These are phyloP conservation scores for Fusarium austroafricanum DNA, from an alignment of 2,329 filamentous ascomycete species.

Conservation along the genomic window DNA sequence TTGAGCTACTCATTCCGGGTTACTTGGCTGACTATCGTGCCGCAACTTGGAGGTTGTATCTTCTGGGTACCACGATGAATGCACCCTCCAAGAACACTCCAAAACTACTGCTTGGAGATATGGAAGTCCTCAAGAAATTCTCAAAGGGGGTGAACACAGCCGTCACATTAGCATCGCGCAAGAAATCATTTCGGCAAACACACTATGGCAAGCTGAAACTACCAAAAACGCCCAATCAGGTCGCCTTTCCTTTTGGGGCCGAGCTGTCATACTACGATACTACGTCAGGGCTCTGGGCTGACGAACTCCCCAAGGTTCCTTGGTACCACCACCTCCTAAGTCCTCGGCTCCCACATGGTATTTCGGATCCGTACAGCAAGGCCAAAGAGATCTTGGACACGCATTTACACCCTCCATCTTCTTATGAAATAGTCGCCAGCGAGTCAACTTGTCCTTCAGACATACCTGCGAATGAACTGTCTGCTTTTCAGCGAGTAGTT, in stretches of 20 bases:
- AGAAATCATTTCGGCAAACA: conserved; percentile 45
- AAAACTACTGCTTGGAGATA: conserved; percentile 1
- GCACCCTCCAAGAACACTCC: not conserved
- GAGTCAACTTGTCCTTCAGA: conserved; percentile 60
- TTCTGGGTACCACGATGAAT: conserved; percentile 6
- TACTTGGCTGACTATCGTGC: conserved; percentile 55
- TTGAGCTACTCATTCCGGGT: conserved; percentile 56
- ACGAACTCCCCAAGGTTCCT: conserved; percentile 8
- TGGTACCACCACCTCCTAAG: conserved; percentile 37
- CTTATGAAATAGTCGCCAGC: conserved; percentile 64
- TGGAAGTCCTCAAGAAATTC: not conserved
- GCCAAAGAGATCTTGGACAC: not conserved
- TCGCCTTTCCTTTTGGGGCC: conserved; percentile 33
- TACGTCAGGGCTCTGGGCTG: conserved; percentile 19
- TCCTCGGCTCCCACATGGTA: conserved; percentile 38
- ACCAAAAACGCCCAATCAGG: conserved; percentile 18
- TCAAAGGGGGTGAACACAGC: rapidly evolving
- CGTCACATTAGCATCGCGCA: conserved; percentile 40
- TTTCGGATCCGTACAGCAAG: conserved; percentile 28
- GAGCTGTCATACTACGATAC: conserved; percentile 36
- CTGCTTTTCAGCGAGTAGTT: conserved; percentile 61
- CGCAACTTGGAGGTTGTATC: conserved; percentile 27
- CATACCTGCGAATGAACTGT: conserved; percentile 63
- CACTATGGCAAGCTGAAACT: conserved; percentile 40
- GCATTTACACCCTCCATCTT: conserved; percentile 57